Percentiles rank a stretch among this genome's conserved stretches.
These are phyloP conservation scores for Firmiana major DNA, from an alignment of 345 rosid genomes.

Conservation along the genomic window DNA sequence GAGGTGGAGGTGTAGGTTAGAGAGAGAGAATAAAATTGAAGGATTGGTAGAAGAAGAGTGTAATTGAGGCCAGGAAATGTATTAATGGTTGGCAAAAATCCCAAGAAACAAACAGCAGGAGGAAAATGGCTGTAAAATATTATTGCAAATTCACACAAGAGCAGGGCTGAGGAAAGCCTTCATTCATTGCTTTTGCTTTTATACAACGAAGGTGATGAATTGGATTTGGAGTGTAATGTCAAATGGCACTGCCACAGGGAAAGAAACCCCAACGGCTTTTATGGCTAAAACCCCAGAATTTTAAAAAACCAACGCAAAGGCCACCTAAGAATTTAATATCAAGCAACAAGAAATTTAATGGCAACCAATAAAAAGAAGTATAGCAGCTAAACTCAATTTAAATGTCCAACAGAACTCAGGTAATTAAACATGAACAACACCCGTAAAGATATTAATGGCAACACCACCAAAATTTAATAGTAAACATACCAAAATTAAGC, in stretches of 20 bases:
- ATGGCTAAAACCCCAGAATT: conserved; percentile 39
- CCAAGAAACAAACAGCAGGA: conserved; percentile 28
- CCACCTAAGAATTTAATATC: conserved; percentile 56
- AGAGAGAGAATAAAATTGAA: conserved; percentile 36
- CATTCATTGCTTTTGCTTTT: conserved; percentile 44
- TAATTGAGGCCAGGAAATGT: conserved; percentile 53
- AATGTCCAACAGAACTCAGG: conserved; percentile 16
- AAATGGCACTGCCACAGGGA: background rate
- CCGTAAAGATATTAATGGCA: conserved; percentile 35
- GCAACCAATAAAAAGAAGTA: conserved; percentile 44
- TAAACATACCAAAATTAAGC: conserved; percentile 20
- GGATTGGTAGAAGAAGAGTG: conserved; percentile 48
- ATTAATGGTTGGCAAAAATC: conserved; percentile 43
- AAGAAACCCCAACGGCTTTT: conserved; percentile 38
- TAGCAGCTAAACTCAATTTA: conserved; percentile 28
- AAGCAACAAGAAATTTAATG: conserved; percentile 62
- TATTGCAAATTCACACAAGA: conserved; percentile 30
- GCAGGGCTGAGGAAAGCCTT: conserved; percentile 23
- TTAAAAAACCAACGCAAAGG: conserved; percentile 26
- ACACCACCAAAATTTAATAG: conserved; percentile 29
- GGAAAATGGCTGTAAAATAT: conserved; percentile 40
- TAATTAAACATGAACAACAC: conserved; percentile 25
- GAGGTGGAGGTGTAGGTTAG: conserved; percentile 23
- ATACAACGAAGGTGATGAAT: background rate
- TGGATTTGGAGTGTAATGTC: conserved; percentile 1